phyloP scores from a whole-genome alignment of 345 rosid genomes.

The Aegle marmelos region DNA sequence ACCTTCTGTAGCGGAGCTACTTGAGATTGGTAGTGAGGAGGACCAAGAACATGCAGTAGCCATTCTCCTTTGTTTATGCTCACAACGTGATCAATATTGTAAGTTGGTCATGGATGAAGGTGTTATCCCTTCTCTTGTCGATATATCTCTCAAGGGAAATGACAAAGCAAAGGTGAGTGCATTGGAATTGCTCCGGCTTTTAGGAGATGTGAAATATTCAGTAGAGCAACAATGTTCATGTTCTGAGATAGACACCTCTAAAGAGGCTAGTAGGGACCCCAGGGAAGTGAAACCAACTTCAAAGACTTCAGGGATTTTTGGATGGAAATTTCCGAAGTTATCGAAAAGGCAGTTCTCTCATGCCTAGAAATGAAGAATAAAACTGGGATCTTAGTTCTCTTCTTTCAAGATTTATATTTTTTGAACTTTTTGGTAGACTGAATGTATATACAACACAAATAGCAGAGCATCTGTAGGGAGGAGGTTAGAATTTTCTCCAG shows the following conservation, averaged over 20 bases:
- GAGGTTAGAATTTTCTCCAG: conserved; percentile 18
- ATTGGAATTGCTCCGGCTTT: conserved; percentile 63
- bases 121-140: conserved; percentile 48
- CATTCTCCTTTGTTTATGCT: conserved; percentile 45
- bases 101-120: conserved; percentile 61
- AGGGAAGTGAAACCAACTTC: conserved; percentile 35
- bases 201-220: conserved; percentile 34
- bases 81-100: conserved; percentile 41
- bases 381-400: neutral
- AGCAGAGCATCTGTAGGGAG: conserved; percentile 17
- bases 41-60: conserved; percentile 63
- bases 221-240: conserved; percentile 21
- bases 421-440: conserved; percentile 8
- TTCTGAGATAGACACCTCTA: conserved; percentile 8
- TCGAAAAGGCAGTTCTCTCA: conserved; percentile 18
- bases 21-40: conserved; percentile 49
- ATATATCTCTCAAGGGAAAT: conserved; percentile 58
- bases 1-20: conserved; percentile 51
- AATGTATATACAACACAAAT: neutral
- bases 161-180: conserved; percentile 57
- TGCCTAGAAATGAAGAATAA: conserved; percentile 42
- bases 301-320: conserved; percentile 38
- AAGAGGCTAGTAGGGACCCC: conserved; percentile 11
- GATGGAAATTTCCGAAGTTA: conserved; percentile 25
- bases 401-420: neutral